These are phyloP conservation scores for Lepidium didymum DNA, from an alignment of 345 rosid genomes.

Conservation along the genomic window DNA sequence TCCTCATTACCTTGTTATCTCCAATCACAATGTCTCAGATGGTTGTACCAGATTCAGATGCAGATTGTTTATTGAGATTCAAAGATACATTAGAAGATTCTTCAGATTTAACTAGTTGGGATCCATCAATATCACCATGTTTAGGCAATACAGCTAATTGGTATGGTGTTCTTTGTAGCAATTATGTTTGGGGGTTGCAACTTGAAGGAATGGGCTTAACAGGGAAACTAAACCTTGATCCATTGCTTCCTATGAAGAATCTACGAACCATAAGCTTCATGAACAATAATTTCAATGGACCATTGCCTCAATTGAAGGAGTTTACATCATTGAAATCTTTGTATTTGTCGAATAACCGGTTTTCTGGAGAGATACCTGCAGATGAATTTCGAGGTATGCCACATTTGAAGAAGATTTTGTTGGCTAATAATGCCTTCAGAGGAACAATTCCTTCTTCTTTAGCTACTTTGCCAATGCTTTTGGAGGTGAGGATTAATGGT, in stretches of 20 bases:
- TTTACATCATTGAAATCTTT: slow-evolving; percentile 38
- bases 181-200: slow-evolving; percentile 51
- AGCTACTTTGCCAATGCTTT: slow-evolving; percentile 42
- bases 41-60: slow-evolving; percentile 26
- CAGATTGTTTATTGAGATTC: slow-evolving; percentile 34
- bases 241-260: slow-evolving; percentile 31
- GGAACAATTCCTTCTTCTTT: slow-evolving; percentile 55
- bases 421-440: slow-evolving; percentile 53
- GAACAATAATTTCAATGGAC: slow-evolving; percentile 56
- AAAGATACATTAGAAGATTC: slow-evolving; percentile 30
- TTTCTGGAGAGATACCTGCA: slow-evolving; percentile 47
- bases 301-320: slow-evolving; percentile 45
- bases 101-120: slow-evolving; percentile 37
- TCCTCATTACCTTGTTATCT: slow-evolving; percentile 9
- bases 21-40: slow-evolving; percentile 10
- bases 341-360: slow-evolving; percentile 56
- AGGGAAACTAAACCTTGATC: slow-evolving; percentile 36
- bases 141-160: slow-evolving; percentile 36
- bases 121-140: slow-evolving; percentile 37
- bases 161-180: slow-evolving; percentile 55
- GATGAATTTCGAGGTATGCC: slow-evolving; percentile 49
- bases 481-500: slow-evolving; percentile 52
- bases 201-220: slow-evolving; percentile 47
- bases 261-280: slow-evolving; percentile 58
- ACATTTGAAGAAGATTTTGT: slow-evolving; percentile 43